These are phyloP conservation scores for Rheum nobile DNA, from an alignment of 148 eudicot genomes.

Conservation along the genomic window DNA sequence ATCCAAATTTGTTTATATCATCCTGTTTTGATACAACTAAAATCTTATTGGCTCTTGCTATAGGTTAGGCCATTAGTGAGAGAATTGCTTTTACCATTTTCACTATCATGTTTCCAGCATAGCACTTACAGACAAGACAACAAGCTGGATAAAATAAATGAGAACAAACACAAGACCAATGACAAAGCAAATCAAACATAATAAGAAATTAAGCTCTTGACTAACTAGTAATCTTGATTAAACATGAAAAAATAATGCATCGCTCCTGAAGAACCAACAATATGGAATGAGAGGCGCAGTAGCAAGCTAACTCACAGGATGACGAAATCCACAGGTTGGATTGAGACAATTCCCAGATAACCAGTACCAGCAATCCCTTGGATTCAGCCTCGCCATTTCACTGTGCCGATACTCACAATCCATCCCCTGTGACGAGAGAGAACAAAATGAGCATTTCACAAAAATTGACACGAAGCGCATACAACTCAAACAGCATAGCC, in stretches of 20 bases:
- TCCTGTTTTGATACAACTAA: background rate
- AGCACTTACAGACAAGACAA: background rate
- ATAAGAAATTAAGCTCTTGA: background rate
- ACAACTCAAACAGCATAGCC: background rate
- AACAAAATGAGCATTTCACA: background rate
- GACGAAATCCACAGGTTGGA: conserved; percentile 74
- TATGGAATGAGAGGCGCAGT: background rate
- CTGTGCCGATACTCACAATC: conserved; percentile 96
- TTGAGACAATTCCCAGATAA: conserved; percentile 71
- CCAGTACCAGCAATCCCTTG: conserved; percentile 88
- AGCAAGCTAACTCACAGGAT: conserved; percentile 52
- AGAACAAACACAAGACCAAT: background rate
- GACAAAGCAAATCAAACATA: background rate
- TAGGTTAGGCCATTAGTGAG: background rate
- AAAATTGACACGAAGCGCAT: background rate
- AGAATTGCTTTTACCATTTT: background rate
- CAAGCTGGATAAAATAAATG: background rate
- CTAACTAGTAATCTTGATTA: background rate
- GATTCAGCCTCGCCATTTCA: conserved; percentile 74
- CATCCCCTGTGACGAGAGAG: conserved; percentile 40
- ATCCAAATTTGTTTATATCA: background rate
- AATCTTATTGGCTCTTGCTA: background rate
- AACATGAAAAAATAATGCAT: background rate
- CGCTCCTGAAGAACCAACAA: background rate
- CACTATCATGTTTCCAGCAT: background rate